These are phyloP conservation scores for Patellaria atrata DNA, from an alignment of 495 filamentous ascomycete species.

Conservation along the genomic window DNA sequence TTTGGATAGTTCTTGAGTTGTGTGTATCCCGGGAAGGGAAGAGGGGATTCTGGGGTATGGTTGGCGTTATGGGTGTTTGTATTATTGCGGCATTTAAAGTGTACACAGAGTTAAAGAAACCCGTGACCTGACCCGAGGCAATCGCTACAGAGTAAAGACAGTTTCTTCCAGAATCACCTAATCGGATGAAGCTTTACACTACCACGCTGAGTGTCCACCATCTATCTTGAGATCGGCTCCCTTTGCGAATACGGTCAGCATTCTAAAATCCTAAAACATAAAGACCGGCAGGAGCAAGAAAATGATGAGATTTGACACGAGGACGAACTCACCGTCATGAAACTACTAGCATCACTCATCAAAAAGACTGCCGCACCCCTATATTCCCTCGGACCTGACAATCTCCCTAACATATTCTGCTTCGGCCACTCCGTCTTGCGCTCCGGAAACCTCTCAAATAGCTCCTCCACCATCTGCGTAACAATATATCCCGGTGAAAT, in stretches of 20 bases:
- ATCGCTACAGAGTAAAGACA: too few relatives aligned
- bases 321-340: slow-evolving; percentile 42
- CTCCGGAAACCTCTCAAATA: slow-evolving; percentile 66
- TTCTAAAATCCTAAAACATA: neutral
- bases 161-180: too few relatives aligned
- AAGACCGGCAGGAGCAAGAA: neutral
- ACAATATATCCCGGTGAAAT: slow-evolving; percentile 92
- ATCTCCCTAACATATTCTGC: slow-evolving; percentile 75
- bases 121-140: too few relatives aligned
- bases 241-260: slow-evolving; percentile 9
- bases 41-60: too few relatives aligned
- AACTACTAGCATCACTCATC: slow-evolving; percentile 71
- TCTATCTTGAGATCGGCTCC: slow-evolving; percentile 26
- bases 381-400: slow-evolving; percentile 73
- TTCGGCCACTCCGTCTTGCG: slow-evolving; percentile 62
- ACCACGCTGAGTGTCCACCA: slow-evolving; percentile 28
- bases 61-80: too few relatives aligned
- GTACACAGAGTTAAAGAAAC: too few relatives aligned
- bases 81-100: too few relatives aligned
- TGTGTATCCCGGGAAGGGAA: too few relatives aligned
- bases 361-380: slow-evolving; percentile 46
- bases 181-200: too few relatives aligned
- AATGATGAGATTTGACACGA: neutral
- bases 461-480: slow-evolving; percentile 73
- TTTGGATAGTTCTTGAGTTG: too few relatives aligned